Conservation (phyloP, 805 yeast species). For the Phaffomyces opuntiae region DNA sequence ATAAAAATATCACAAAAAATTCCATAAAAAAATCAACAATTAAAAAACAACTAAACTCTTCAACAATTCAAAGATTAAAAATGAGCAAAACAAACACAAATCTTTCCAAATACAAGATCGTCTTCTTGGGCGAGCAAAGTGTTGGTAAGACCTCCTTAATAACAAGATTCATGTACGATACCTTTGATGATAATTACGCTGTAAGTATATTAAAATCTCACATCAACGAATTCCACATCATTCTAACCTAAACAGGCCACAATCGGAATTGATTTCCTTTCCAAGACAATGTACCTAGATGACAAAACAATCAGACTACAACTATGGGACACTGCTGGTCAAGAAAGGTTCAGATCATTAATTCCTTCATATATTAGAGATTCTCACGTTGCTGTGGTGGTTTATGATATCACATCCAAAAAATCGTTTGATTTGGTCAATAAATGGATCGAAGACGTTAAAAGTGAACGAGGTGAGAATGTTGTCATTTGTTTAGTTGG, state of each 20-base stretch:
- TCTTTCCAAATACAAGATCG: slow-evolving; percentile 71
- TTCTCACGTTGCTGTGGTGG: slow-evolving; percentile 94
- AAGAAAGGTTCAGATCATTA: slow-evolving; percentile 88
- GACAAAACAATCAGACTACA: slow-evolving; percentile 93
- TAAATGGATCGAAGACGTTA: slow-evolving; percentile 93
- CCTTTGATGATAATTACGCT: slow-evolving; percentile 91
- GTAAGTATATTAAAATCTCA: slow-evolving; percentile 16
- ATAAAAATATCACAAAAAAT: background rate
- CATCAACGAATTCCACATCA: background rate
- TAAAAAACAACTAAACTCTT: background rate
- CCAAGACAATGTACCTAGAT: slow-evolving; percentile 91
- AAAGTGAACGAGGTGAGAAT: slow-evolving; percentile 85
- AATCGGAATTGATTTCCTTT: slow-evolving; percentile 91
- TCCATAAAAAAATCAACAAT: background rate
- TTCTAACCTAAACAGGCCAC: slow-evolving; percentile 54
- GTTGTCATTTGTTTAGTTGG: slow-evolving; percentile 90
- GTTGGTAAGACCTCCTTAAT: slow-evolving; percentile 92
- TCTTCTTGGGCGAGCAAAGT: slow-evolving; percentile 87
- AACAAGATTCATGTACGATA: slow-evolving; percentile 97
- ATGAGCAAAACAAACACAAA: slow-evolving; percentile 25
- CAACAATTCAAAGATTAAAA: background rate
- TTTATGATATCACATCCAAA: slow-evolving; percentile 85
- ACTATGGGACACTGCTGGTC: slow-evolving; percentile 98
- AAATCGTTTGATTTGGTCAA: slow-evolving; percentile 78
- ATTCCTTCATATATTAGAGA: slow-evolving; percentile 95